phyloP scores from a whole-genome alignment of 1,284 basidiomycete species.

The Ceratobasidium sp. region DNA sequence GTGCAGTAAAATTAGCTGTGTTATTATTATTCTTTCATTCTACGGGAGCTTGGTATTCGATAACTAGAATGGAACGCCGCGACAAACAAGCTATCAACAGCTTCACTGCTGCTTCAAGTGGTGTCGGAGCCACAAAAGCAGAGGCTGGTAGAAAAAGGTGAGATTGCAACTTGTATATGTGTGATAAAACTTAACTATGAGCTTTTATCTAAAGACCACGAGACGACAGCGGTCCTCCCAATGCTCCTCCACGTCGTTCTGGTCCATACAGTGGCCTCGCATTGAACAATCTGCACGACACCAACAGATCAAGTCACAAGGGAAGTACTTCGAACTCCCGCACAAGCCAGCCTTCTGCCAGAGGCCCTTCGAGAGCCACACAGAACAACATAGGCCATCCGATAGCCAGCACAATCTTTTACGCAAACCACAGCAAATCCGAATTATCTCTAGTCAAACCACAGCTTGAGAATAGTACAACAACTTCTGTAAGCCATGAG shows the following conservation, averaged over 20 bases:
- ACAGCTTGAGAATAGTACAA: too few relatives aligned
- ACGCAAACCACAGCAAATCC: too few relatives aligned
- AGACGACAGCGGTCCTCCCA: not conserved
- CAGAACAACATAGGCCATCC: too few relatives aligned
- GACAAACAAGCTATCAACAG: not conserved
- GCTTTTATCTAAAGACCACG: not conserved
- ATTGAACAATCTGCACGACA: not conserved
- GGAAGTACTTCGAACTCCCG: too few relatives aligned
- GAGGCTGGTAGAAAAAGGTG: slow-evolving; percentile 27
- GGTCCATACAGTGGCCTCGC: not conserved
- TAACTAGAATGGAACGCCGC: not conserved
- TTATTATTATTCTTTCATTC: too few relatives aligned
- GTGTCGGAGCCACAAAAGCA: not conserved
- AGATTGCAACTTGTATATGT: not conserved
- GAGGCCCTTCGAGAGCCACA: too few relatives aligned
- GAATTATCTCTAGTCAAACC: too few relatives aligned
- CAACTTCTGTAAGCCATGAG: too few relatives aligned
- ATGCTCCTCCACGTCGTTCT: not conserved
- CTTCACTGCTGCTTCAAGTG: not conserved
- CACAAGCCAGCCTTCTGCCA: too few relatives aligned
- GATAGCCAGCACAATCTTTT: too few relatives aligned
- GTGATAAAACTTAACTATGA: not conserved
- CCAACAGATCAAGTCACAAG: not conserved
- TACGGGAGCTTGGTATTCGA: not conserved
- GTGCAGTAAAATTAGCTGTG: too few relatives aligned